These are phyloP conservation scores for Fusarium newnesense DNA, from an alignment of 2,329 filamentous ascomycete genomes.

Conservation along the genomic window DNA sequence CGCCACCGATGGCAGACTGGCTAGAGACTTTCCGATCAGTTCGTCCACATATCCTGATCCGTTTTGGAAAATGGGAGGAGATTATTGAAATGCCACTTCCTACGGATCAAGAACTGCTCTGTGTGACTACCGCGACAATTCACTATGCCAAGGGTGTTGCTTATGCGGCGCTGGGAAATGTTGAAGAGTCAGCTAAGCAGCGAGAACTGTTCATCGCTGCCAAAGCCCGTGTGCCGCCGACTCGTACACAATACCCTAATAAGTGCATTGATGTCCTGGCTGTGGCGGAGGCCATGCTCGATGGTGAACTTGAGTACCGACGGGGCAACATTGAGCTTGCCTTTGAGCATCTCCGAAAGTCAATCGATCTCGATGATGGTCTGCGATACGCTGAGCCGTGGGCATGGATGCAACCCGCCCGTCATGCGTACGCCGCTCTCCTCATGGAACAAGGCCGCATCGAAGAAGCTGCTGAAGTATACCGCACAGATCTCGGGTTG, in stretches of 20 bases:
- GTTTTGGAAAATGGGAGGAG: constrained; percentile 77
- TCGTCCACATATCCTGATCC: constrained; percentile 73
- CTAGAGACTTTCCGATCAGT: constrained; percentile 74
- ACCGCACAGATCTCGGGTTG: constrained; percentile 68
- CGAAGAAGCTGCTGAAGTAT: constrained; percentile 64
- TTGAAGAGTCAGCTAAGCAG: constrained; percentile 62
- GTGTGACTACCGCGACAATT: constrained; percentile 72
- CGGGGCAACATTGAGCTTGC: constrained; percentile 65
- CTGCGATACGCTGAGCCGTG: constrained; percentile 78
- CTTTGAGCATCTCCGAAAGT: constrained; percentile 64
- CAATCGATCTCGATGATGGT: constrained; percentile 67
- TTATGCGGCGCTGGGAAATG: constrained; percentile 64
- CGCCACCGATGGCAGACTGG: constrained; percentile 80
- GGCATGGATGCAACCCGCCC: constrained; percentile 79
- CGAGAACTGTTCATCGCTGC: constrained; percentile 62
- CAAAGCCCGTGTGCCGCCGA: constrained; percentile 59
- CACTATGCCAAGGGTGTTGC: constrained; percentile 77
- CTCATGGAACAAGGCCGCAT: constrained; percentile 70
- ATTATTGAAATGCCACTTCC: constrained; percentile 67
- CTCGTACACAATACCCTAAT: constrained; percentile 75
- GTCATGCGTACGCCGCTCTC: constrained; percentile 75
- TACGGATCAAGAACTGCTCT: constrained; percentile 67
- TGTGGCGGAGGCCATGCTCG: constrained; percentile 72
- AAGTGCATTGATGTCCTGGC: constrained; percentile 69
- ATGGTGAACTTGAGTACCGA: constrained; percentile 78